Conservation (phyloP, 2,329 filamentous ascomycete species). For the Aureobasidium sp. region DNA sequence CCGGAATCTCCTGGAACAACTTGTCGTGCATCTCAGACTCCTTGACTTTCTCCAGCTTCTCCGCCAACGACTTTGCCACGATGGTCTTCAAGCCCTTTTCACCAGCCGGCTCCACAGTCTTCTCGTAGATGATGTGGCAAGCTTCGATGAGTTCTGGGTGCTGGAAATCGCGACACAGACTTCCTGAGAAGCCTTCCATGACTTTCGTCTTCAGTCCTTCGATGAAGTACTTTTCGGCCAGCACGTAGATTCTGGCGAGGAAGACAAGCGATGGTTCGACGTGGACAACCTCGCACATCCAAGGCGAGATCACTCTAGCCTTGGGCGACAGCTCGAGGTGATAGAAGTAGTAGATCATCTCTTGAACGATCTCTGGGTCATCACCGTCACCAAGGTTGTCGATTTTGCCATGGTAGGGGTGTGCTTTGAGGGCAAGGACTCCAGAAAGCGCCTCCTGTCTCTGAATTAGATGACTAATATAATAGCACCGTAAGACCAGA, state of each 20-base stretch:
- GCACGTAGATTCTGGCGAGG: not conserved
- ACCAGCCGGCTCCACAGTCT: not conserved
- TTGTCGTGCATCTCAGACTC: not conserved
- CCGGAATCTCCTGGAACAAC: not conserved
- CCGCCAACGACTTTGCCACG: not conserved
- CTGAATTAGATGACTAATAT: not conserved
- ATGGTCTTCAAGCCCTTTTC: not conserved
- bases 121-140: not conserved
- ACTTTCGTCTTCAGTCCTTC: not conserved
- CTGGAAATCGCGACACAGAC: not conserved
- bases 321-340: not conserved
- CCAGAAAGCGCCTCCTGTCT: not conserved
- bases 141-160: not conserved
- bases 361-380: not conserved
- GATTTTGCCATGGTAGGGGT: not conserved
- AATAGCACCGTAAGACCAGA: no score
- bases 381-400: not conserved
- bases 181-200: not conserved
- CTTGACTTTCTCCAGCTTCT: not conserved
- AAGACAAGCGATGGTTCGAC: not conserved
- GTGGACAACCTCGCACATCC: not conserved
- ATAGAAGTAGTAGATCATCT: constrained; percentile 4
- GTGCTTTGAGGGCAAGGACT: not conserved
- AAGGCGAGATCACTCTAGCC: not conserved
- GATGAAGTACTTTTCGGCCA: not conserved